Conservation (phyloP, 202 grass and related monocot species). For the Panicum virgatum region DNA sequence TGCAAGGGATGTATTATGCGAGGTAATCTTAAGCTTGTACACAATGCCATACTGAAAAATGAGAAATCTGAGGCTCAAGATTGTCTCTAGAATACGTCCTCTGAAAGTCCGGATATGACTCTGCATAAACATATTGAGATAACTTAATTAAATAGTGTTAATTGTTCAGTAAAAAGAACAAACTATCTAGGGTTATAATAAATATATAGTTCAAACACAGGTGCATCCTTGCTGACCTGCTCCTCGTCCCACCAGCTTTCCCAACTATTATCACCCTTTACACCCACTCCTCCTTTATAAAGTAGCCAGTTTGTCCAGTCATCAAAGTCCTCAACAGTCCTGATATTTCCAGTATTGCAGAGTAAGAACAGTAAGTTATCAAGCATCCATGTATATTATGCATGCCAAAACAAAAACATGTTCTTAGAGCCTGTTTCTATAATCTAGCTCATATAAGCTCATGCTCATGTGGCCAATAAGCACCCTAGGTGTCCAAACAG, state of each 20-base stretch:
- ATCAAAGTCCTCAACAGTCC: constrained; percentile 95
- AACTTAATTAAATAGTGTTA: not conserved
- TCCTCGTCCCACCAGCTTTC: constrained; percentile 99
- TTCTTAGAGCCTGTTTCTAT: not conserved
- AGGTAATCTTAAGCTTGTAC: constrained; percentile 78
- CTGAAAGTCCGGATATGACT: constrained; percentile 78
- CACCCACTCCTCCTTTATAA: constrained; percentile 96
- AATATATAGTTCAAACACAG: constrained; percentile 21
- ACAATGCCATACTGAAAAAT: constrained; percentile 98
- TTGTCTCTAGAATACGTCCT: constrained; percentile 81
- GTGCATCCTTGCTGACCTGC: constrained; percentile 50
- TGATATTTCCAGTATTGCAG: constrained; percentile 11
- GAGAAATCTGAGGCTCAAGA: constrained; percentile 83
- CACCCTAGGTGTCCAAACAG: no score
- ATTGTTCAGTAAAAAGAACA: constrained; percentile 2
- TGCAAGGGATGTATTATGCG: constrained; percentile 70
- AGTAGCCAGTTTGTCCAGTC: constrained; percentile 96
- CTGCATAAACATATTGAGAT: constrained; percentile 45
- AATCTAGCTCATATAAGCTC: no score
- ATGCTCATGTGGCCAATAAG: no score
- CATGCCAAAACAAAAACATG: not conserved
- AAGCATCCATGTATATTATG: constrained; percentile 15
- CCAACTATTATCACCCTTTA: constrained; percentile 92
- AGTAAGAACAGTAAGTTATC: not conserved
- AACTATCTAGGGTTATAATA: constrained; percentile 1